Evolutionary conservation across 257 asterid species (phyloP), one percentile per base, ranked within the genome.

Genomic region (Cruciata laevipes): DNA sequence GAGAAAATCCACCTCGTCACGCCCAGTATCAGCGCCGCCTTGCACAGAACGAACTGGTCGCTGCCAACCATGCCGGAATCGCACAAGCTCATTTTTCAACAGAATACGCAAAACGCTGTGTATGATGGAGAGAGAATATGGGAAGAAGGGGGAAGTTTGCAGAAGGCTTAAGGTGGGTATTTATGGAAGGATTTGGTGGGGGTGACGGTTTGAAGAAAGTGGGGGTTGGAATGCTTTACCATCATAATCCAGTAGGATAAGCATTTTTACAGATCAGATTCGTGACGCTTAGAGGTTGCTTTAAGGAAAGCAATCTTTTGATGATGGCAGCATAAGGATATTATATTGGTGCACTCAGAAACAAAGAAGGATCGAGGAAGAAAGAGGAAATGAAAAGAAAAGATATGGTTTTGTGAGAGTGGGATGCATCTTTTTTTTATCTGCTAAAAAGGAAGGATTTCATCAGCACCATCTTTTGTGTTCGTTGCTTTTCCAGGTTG

Each of bases 21-120:
- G 7, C 83, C 89, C 35, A 84, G 75, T 40, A 84, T 35, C 4
- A 88, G 77, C 63, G 93, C 89, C 51, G 85, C 86, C 77, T 83
- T 78, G 56, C 85, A 84, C 4, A 85, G 65, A 57, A 82, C 83
- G 68, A 80, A 65, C 35, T 80, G 85, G 73, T 85, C 86, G 58
- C 77, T 61, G 7, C 72, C 83, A 56, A 60, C 86, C 74, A 84
- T 74, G 25, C 72, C 40, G 21, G 61, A 37, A 67, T 73, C 72
- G 16, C 35, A 66, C 32, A 64, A 63, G 37, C 63, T 67, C 78
- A 74, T 74, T 32, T 44, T n/a, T n/a, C n/a, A n/a, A n/a, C n/a
- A n/a, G n/a, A n/a, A n/a, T n/a, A n/a, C n/a, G n/a, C n/a, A n/a
- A n/a, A n/a, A n/a, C n/a, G n/a, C n/a, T n/a, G n/a, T n/a, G n/a